Conservation (phyloP, 2,329 filamentous ascomycete genomes). For the Laburnicola sp. region DNA sequence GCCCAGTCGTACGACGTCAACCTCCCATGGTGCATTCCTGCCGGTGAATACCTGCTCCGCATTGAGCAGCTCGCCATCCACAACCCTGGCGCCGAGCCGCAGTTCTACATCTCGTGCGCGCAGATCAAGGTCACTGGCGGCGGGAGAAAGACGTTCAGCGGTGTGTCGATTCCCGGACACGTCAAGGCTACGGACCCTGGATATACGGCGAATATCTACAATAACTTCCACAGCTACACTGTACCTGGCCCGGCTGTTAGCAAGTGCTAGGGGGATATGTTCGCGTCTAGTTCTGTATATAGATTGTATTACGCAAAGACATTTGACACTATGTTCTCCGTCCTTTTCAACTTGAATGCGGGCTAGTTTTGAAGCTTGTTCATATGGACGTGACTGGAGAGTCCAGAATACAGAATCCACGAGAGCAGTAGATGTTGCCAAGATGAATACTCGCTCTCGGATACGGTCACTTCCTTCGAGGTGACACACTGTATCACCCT, state of each 20-base stretch:
- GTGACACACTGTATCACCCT: too few species aligned
- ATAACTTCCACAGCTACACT: conserved; percentile 42
- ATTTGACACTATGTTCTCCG: background rate
- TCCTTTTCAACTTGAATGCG: too few species aligned
- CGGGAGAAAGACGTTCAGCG: conserved; percentile 29
- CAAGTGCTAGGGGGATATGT: conserved; percentile 31
- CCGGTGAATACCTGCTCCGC: conserved; percentile 53
- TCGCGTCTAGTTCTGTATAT: conserved; percentile 1
- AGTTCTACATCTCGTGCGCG: conserved; percentile 48
- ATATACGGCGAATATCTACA: conserved; percentile 47
- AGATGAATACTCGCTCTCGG: too few species aligned
- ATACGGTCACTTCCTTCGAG: too few species aligned
- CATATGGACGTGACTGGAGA: too few species aligned
- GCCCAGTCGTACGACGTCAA: conserved; percentile 39
- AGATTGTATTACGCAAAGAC: background rate
- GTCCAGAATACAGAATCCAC: too few species aligned
- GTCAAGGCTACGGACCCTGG: conserved; percentile 42
- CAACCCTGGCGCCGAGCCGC: conserved; percentile 40
- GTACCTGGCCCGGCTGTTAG: conserved; percentile 44
- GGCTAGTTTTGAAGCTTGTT: too few species aligned
- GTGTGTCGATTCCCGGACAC: conserved; percentile 40
- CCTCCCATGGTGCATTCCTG: conserved; percentile 48
- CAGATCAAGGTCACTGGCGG: conserved; percentile 52
- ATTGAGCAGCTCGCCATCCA: conserved; percentile 56
- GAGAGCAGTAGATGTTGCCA: too few species aligned